Evolutionary conservation across 1,284 basidiomycete species (phyloP), one percentile per base, ranked within the genome.

Genomic region (Malassezia caprae): DNA sequence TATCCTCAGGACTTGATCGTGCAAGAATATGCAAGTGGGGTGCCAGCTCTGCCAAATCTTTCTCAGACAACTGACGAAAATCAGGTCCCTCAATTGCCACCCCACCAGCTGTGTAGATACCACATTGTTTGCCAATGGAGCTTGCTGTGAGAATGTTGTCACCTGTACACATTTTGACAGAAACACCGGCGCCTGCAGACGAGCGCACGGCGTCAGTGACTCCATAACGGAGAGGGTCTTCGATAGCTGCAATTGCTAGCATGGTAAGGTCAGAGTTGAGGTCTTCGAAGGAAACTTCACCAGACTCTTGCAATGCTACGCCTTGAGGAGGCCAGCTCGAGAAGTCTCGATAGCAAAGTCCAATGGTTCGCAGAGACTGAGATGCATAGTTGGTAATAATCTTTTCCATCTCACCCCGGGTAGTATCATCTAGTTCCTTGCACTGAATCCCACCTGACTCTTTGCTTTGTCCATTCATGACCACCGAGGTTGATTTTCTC

Each of bases 151-250:
- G 81, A 46, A 91, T 87, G 66, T 96, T 98, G 77, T 98, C 93
- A 72, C 91, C 93, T 0, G 93, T 96, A 76, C 89, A 94, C 91
- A 98, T 98, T 79, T 96, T 96, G 78, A 98, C 84, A 27, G 82
- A 80, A n/a, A 98, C 90, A 64, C 91, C 91, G 35, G 94, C 93
- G 52, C 80, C 81, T 65, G 83, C 82, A 74, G 90, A 96, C 61
- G 87, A 83, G 47, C 81, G 79, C 24, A 98, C 93, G 24, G 91
- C 90, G 12, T 90, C 82, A 8, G 82, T 82, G 17, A 98, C 91
- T 72, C 90, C 90, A 1, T 83, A 81, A 37, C 93, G 87, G 5
- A 98, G 81, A 31, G 93, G 93, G 73, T 98, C 94, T 74, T 96
- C 91, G 72, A 98, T 94, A 72, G 89, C 93, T 60, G 84, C 83